phyloP scores from a whole-genome alignment of 148 eudicot genomes.

The Rhododendron kiyosumense region DNA sequence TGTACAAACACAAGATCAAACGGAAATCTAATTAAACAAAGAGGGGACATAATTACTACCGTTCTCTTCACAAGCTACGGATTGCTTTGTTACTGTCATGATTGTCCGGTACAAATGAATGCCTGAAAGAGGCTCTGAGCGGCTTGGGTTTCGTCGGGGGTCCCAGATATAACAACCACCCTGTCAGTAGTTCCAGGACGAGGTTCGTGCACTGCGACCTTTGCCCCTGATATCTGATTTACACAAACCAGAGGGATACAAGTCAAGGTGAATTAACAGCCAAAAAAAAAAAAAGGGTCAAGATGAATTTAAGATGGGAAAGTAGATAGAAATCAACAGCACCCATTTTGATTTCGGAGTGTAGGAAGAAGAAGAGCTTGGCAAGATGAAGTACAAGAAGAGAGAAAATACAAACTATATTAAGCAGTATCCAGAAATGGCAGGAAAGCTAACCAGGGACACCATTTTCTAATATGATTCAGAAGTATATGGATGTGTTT shows the following conservation, averaged over 20 bases:
- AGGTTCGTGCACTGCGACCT: conserved; percentile 54
- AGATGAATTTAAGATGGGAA: background rate
- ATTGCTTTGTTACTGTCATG: conserved; percentile 18
- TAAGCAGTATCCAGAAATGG: background rate
- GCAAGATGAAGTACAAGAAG: background rate
- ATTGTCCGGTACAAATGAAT: conserved; percentile 54
- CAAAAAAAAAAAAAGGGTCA: background rate
- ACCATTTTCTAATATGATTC: background rate
- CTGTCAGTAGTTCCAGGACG: conserved; percentile 45
- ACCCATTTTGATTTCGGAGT: background rate
- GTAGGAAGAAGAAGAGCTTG: background rate
- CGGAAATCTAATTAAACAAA: background rate
- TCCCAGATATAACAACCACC: conserved; percentile 62
- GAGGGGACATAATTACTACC: background rate
- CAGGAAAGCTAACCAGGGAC: background rate
- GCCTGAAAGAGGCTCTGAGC: conserved; percentile 92
- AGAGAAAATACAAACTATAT: background rate
- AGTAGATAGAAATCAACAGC: background rate
- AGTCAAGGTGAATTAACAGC: background rate
- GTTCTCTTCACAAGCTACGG: background rate
- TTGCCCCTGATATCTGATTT: conserved; percentile 81
- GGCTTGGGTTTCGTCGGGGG: conserved; percentile 79
- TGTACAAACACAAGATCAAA: background rate
- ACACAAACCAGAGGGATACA: background rate
- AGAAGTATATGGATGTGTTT: background rate